Base-by-base conservation (phyloP, 1,284 basidiomycete genomes). In the Puccinia novopanici region DNA sequence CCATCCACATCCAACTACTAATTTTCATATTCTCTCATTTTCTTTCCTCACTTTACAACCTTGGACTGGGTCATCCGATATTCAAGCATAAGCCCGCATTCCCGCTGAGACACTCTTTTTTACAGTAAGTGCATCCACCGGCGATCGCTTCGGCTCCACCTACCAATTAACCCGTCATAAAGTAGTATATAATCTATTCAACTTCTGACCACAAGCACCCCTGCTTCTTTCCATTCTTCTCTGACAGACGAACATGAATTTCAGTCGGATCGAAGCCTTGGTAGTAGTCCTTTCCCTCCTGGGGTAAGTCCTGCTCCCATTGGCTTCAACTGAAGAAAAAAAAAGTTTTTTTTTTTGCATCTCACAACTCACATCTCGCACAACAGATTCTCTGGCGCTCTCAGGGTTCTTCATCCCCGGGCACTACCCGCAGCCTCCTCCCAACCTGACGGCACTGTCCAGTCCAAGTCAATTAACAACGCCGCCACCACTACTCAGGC, bases 321-420 rank as follows among this genome's bases (percentile, higher is more conserved):
- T 30, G 10, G 30, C 27, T 3, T 61, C 6, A 57, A 34, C 59
- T 67, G n/a, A 67, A 19, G 34, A 61, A 24, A 15, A 3, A 12
- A n/a, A n/a, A n/a, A n/a, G n/a, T n/a, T n/a, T n/a, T n/a, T n/a
- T n/a, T n/a, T n/a, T n/a, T n/a, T n/a, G n/a, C n/a, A n/a, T n/a
- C n/a, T n/a, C n/a, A n/a, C n/a, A n/a, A n/a, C n/a, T n/a, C n/a
- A n/a, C n/a, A n/a, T n/a, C n/a, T n/a, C 27, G 9, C 12, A 4
- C n/a, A n/a, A 45, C 63, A 67, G 63, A 8, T n/a, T 67, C 37
- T 67, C 63, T 15, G 40, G 40, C n/a, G 63, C 63, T 37, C 63
- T 24, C 19, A 67, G 59, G 8, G 34, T 37, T 42, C 15, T 63
- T 22, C 61, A n/a, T 67, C 63, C 63, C 40, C 63, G 63, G 63